Percentiles rank a stretch among this genome's conserved stretches.
These are phyloP conservation scores for Suhomyces taliae DNA, from an alignment of 1,139 yeast genomes.

Conservation along the genomic window DNA sequence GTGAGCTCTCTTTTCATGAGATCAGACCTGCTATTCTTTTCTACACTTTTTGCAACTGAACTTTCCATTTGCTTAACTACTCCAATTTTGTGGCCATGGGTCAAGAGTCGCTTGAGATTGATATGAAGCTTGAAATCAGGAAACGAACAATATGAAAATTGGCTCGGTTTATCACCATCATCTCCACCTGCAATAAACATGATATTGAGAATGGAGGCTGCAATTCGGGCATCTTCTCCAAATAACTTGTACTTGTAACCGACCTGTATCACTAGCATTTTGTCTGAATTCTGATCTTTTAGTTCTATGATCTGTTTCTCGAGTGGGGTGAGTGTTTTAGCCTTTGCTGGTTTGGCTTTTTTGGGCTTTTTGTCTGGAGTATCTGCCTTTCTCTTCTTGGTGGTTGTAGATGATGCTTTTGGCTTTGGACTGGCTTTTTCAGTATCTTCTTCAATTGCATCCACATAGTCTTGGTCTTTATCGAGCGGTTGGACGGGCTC, in stretches of 20 bases:
- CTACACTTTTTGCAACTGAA: conserved; percentile 60
- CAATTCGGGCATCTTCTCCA: conserved; percentile 79
- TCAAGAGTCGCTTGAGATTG: conserved; percentile 67
- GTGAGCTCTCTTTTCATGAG: conserved; percentile 71
- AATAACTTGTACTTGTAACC: conserved; percentile 89
- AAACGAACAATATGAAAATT: conserved; percentile 81
- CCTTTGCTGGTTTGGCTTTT: neutral
- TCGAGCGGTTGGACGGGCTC: too few species aligned
- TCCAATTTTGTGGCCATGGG: conserved; percentile 73
- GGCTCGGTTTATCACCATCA: conserved; percentile 44
- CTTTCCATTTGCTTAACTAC: conserved; percentile 85
- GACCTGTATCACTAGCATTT: conserved; percentile 75
- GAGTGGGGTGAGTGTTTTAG: conserved; percentile 57
- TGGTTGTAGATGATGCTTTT: neutral
- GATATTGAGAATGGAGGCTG: conserved; percentile 64
- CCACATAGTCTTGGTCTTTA: too few species aligned
- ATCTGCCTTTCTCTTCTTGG: neutral
- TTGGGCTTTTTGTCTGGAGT: conserved; percentile 4
- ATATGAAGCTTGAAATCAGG: conserved; percentile 75
- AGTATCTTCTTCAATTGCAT: too few species aligned
- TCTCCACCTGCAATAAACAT: conserved; percentile 67
- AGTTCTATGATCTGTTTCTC: conserved; percentile 74
- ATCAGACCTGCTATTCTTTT: conserved; percentile 43
- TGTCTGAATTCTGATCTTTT: conserved; percentile 60
- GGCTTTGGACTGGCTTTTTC: neutral